These are phyloP conservation scores for Grigorovia jiainica DNA, from an alignment of 805 yeast species.

Conservation along the genomic window DNA sequence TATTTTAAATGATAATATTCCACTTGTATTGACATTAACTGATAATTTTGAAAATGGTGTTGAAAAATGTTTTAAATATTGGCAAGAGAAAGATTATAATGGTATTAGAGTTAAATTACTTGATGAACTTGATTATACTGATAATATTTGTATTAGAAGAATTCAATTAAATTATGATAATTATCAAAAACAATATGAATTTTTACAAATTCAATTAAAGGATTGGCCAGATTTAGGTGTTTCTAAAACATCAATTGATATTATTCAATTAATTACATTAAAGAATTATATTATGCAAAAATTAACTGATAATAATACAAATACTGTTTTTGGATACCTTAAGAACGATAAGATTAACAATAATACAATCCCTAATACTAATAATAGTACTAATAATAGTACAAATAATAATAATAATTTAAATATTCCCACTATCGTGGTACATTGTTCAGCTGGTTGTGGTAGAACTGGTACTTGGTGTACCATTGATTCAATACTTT, in stretches of 20 bases:
- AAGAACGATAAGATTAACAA: slow-evolving; percentile 6
- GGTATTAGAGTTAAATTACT: slow-evolving; percentile 20
- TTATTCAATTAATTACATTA: slow-evolving; percentile 44
- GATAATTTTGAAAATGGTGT: slow-evolving; percentile 67
- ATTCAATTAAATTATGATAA: slow-evolving; percentile 33
- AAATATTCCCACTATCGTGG: slow-evolving; percentile 47
- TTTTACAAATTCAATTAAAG: slow-evolving; percentile 65
- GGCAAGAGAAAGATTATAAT: slow-evolving; percentile 53
- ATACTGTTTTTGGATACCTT: no score
- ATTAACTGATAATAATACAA: slow-evolving; percentile 7
- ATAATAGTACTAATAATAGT: not conserved
- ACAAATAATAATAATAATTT: slow-evolving; percentile 2
- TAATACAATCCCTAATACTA: slow-evolving; percentile 5
- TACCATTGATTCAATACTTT: slow-evolving; percentile 52
- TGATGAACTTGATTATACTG: slow-evolving; percentile 12
- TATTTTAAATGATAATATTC: slow-evolving; percentile 51
- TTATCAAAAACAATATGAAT: slow-evolving; percentile 30
- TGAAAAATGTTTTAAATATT: slow-evolving; percentile 74
- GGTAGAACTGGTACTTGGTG: slow-evolving; percentile 92
- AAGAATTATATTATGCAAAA: slow-evolving; percentile 34
- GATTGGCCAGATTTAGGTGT: slow-evolving; percentile 83
- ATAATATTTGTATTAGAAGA: slow-evolving; percentile 21
- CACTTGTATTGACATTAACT: slow-evolving; percentile 66
- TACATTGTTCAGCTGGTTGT: slow-evolving; percentile 95
- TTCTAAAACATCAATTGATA: slow-evolving; percentile 44